These are phyloP conservation scores for Sanghuangporus baumii DNA, from an alignment of 1,284 basidiomycete species.

Conservation along the genomic window DNA sequence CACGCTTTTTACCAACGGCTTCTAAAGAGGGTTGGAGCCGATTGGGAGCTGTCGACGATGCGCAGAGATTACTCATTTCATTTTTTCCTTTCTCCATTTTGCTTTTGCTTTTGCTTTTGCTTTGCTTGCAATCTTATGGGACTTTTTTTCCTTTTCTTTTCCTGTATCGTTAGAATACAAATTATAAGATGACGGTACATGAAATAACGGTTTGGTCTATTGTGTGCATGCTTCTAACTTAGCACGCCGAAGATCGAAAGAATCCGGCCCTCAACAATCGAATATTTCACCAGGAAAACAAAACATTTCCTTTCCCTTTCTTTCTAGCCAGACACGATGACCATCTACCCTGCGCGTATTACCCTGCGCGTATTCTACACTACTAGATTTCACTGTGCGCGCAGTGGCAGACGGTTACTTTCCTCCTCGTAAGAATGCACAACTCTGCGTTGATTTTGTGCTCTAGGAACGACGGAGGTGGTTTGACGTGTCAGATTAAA, in stretches of 20 bases:
- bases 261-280: slow-evolving; percentile 8
- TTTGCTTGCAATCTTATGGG: background rate
- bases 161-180: slow-evolving; percentile 30
- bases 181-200: background rate
- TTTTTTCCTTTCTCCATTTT: background rate
- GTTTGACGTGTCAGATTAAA: slow-evolving; percentile 17
- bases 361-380: background rate
- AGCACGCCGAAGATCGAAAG: no score
- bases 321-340: slow-evolving; percentile 4
- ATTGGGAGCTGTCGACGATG: slow-evolving; percentile 75
- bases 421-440: slow-evolving; percentile 11
- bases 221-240: background rate
- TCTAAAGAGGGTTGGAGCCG: slow-evolving; percentile 53
- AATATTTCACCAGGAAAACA: background rate
- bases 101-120: no score
- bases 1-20: slow-evolving; percentile 76
- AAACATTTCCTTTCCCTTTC: background rate
- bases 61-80: background rate
- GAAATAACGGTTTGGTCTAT: background rate
- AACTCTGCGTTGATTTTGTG: background rate
- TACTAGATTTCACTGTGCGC: background rate
- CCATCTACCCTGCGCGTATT: background rate
- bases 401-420: slow-evolving; percentile 2
- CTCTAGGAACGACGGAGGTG: slow-evolving; percentile 18
- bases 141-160: background rate